These are phyloP conservation scores for Yamadazyma mexicana DNA, from an alignment of 1,139 yeast species.

Conservation along the genomic window DNA sequence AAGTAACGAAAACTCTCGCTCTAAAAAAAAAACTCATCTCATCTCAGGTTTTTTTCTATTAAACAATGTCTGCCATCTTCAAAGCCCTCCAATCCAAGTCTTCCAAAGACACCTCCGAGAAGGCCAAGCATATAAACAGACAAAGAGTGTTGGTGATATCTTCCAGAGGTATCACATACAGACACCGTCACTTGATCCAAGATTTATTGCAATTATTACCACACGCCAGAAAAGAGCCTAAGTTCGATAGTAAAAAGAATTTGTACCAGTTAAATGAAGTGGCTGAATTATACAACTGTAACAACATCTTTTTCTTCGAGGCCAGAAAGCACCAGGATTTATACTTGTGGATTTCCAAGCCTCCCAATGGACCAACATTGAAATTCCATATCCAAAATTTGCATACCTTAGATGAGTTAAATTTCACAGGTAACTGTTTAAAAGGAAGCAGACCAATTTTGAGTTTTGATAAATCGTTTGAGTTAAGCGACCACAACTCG, in stretches of 20 bases:
- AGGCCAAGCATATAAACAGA: slow-evolving; percentile 62
- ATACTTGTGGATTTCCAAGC: slow-evolving; percentile 91
- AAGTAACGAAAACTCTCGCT: neutral
- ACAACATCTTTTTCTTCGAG: slow-evolving; percentile 90
- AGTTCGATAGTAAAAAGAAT: slow-evolving; percentile 90
- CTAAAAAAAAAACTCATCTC: neutral
- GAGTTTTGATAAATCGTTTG: slow-evolving; percentile 80
- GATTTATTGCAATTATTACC: slow-evolving; percentile 83
- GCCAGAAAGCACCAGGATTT: slow-evolving; percentile 96
- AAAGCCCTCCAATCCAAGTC: slow-evolving; percentile 63
- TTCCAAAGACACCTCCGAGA: slow-evolving; percentile 45
- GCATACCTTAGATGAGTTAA: slow-evolving; percentile 94
- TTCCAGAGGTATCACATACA: slow-evolving; percentile 89
- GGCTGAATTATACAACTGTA: slow-evolving; percentile 96
- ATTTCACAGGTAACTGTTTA: slow-evolving; percentile 93
- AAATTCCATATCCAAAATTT: slow-evolving; percentile 92
- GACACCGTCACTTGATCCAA: slow-evolving; percentile 92
- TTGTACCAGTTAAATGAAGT: slow-evolving; percentile 88
- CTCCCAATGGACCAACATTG: slow-evolving; percentile 97
- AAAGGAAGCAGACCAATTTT: slow-evolving; percentile 96
- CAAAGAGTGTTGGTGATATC: slow-evolving; percentile 85
- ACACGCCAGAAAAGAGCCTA: slow-evolving; percentile 95
- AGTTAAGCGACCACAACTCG: slow-evolving; percentile 56
- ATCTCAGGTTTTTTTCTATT: slow-evolving; percentile 1
- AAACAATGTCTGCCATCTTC: slow-evolving; percentile 59